These are phyloP conservation scores for Nectriaceae sp. DNA, from an alignment of 2,329 filamentous ascomycete species.

Conservation along the genomic window DNA sequence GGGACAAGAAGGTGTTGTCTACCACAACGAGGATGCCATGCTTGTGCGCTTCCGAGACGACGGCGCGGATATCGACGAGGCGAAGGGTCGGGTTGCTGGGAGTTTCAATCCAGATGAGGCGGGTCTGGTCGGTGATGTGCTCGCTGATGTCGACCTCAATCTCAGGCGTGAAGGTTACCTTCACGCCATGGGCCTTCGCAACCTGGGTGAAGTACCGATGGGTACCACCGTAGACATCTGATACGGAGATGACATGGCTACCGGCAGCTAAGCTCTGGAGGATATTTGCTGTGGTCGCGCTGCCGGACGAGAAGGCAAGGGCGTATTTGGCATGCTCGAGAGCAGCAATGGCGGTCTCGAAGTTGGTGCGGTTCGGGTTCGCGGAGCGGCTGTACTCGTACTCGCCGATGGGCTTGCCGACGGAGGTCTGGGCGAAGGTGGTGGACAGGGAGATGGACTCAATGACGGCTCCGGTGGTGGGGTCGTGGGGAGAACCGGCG, in stretches of 20 bases:
- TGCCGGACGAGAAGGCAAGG: constrained; percentile 91
- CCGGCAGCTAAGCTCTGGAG: constrained; percentile 89
- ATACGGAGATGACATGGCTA: constrained; percentile 93
- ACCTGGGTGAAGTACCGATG: constrained; percentile 99
- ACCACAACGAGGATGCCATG: constrained; percentile 95
- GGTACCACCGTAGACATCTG: constrained; percentile 96
- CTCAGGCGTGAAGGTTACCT: constrained; percentile 90
- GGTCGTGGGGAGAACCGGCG: constrained; percentile 88
- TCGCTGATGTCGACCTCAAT: constrained; percentile 86
- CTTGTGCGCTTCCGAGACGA: constrained; percentile 79
- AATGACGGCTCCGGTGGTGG: constrained; percentile 91
- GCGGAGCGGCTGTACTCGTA: constrained; percentile 94
- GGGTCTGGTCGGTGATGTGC: constrained; percentile 86
- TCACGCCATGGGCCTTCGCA: constrained; percentile 88
- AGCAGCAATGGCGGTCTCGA: constrained; percentile 87
- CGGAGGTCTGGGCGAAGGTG: constrained; percentile 88
- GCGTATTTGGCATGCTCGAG: constrained; percentile 92
- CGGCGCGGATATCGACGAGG: constrained; percentile 87
- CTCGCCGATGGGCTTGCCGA: constrained; percentile 81
- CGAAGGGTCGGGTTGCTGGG: constrained; percentile 93
- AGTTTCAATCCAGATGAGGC: constrained; percentile 92
- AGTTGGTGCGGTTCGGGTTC: constrained; percentile 95
- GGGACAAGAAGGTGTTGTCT: constrained; percentile 97
- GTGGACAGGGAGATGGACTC: constrained; percentile 95
- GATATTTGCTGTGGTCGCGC: constrained; percentile 89